These are phyloP conservation scores for Colletotrichum sp. DNA, from an alignment of 2,329 filamentous ascomycete species.

Conservation along the genomic window DNA sequence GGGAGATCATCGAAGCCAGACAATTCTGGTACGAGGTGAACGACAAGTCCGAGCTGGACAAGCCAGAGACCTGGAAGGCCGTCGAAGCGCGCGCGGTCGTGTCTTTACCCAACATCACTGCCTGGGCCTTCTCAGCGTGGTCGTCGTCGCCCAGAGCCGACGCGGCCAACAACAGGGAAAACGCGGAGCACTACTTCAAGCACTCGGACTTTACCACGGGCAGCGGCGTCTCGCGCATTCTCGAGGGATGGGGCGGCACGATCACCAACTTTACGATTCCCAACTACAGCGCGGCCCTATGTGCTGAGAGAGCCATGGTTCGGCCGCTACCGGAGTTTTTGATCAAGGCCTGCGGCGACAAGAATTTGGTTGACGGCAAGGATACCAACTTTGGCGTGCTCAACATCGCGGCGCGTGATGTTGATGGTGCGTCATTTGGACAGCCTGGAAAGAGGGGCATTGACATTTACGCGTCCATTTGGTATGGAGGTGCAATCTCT, in stretches of 20 bases:
- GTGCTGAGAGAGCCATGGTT: slow-evolving; percentile 34
- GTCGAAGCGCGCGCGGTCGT: slow-evolving; percentile 25
- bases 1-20: slow-evolving; percentile 27
- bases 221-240: slow-evolving; percentile 25
- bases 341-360: slow-evolving; percentile 29
- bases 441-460: neutral
- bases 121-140: slow-evolving; percentile 27
- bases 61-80: slow-evolving; percentile 23
- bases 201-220: slow-evolving; percentile 19
- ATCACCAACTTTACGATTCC: slow-evolving; percentile 40
- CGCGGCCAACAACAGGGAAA: slow-evolving; percentile 29
- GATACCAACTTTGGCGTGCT: slow-evolving; percentile 26
- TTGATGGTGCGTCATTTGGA: slow-evolving; percentile 5
- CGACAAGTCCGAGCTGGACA: slow-evolving; percentile 19
- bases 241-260: slow-evolving; percentile 35
- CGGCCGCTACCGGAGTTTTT: slow-evolving; percentile 26
- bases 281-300: slow-evolving; percentile 29
- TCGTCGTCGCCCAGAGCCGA: slow-evolving; percentile 27
- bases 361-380: slow-evolving; percentile 20
- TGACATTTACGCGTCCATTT: slow-evolving; percentile 27
- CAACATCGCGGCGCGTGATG: slow-evolving; percentile 25
- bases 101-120: slow-evolving; percentile 30
- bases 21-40: slow-evolving; percentile 27
- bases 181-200: slow-evolving; percentile 34
- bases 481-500: slow-evolving; percentile 24